Evolutionary conservation across 805 yeast species (phyloP).

Genomic region (Huiozyma sinensis): DNA sequence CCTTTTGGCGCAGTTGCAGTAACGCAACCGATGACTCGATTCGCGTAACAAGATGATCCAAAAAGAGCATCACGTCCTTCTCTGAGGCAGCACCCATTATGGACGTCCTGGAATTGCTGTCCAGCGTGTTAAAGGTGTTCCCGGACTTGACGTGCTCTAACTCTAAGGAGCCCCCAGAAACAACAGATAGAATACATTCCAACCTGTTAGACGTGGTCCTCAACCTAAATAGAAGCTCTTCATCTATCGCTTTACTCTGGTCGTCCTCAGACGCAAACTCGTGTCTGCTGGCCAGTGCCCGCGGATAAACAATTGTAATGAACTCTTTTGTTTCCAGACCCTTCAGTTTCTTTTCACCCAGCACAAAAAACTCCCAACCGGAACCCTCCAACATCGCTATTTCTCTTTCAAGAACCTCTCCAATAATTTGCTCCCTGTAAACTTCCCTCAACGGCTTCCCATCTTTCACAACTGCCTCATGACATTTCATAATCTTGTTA

Average conservation of each 20-base stretch:
- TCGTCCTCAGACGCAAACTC: slow-evolving; percentile 31
- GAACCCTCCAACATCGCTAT: slow-evolving; percentile 50
- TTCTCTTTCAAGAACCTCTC: slow-evolving; percentile 55
- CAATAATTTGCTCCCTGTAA: slow-evolving; percentile 36
- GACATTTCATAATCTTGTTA: slow-evolving; percentile 39
- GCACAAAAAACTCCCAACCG: slow-evolving; percentile 55
- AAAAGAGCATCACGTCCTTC: slow-evolving; percentile 40
- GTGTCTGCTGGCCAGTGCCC: slow-evolving; percentile 48
- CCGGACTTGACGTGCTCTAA: slow-evolving; percentile 1
- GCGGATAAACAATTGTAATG: slow-evolving; percentile 71
- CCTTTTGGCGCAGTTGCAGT: slow-evolving; percentile 33
- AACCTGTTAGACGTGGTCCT: slow-evolving; percentile 45
- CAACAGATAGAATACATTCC: slow-evolving; percentile 44
- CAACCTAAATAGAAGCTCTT: slow-evolving; percentile 39
- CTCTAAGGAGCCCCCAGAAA: slow-evolving; percentile 33
- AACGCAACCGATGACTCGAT: slow-evolving; percentile 49
- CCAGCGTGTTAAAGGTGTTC: slow-evolving; percentile 11
- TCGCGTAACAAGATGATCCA: slow-evolving; percentile 60
- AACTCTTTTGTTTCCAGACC: slow-evolving; percentile 91
- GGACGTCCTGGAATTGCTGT: slow-evolving; percentile 14
- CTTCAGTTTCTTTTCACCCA: slow-evolving; percentile 84
- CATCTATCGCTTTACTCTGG: slow-evolving; percentile 20
- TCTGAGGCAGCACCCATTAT: slow-evolving; percentile 19
- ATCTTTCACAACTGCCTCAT: slow-evolving; percentile 22
- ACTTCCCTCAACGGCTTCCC: slow-evolving; percentile 29